Conservation (phyloP, 208 protist genomes). For the Trypanosoma cruzi region DNA sequence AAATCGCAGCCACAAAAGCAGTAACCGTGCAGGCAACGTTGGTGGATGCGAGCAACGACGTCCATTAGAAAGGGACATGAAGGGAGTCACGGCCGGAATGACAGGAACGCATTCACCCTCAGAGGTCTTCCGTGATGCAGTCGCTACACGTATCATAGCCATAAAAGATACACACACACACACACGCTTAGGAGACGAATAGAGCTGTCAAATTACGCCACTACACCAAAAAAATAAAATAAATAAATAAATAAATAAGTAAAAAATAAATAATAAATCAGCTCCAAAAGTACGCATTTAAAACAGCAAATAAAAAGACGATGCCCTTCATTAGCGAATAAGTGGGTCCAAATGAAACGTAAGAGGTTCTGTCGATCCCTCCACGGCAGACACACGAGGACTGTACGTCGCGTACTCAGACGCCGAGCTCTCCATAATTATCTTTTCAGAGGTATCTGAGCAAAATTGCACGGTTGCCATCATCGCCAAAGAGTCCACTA, state of each 20-base stretch:
- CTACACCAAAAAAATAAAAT: not conserved
- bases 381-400: constrained; percentile 9
- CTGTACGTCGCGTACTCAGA: constrained; percentile 11
- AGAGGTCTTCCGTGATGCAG: not conserved
- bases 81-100: not conserved
- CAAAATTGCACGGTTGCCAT: not conserved
- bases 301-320: not conserved
- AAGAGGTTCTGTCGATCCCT: not conserved
- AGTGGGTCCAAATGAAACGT: not conserved
- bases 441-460: not conserved
- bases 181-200: not conserved
- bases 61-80: not conserved
- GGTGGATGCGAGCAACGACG: not conserved
- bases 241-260: not conserved
- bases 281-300: not conserved
- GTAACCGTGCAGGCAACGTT: not conserved
- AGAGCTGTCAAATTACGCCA: not conserved
- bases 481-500: not conserved
- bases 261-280: not conserved
- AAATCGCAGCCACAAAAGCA: not conserved
- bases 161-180: not conserved
- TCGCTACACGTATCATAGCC: not conserved
- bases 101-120: not conserved
- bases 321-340: not conserved
- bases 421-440: constrained; percentile 2